A percentile compares a stretch with the other conserved stretches of the same genome.
Evolutionary conservation across 2,329 filamentous ascomycete genomes (phyloP).

Genomic region (Colletotrichum destructivum): DNA sequence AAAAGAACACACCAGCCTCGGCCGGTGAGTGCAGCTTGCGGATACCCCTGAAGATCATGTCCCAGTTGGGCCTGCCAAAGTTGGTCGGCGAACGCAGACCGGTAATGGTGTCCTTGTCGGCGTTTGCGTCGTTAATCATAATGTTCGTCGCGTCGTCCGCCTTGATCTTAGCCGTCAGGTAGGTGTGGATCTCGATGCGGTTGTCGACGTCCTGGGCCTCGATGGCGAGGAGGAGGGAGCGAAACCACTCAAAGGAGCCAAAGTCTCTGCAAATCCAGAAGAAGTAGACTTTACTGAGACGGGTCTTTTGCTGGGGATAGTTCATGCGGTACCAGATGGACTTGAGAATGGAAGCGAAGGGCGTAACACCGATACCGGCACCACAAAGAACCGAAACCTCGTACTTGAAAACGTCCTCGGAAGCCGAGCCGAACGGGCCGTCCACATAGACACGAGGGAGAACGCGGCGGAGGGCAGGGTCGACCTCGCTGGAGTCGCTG

Average conservation of each 20-base stretch:
- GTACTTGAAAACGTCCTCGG: constrained; percentile 92
- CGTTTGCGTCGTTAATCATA: constrained; percentile 92
- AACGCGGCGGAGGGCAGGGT: constrained; percentile 80
- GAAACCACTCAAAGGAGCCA: constrained; percentile 91
- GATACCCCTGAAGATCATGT: constrained; percentile 89
- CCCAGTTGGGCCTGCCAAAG: constrained; percentile 90
- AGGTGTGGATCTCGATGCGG: constrained; percentile 91
- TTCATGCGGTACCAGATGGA: constrained; percentile 96
- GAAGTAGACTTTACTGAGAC: constrained; percentile 90
- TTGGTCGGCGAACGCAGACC: constrained; percentile 87
- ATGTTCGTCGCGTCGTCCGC: constrained; percentile 89
- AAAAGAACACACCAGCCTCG: constrained; percentile 87
- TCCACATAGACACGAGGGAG: constrained; percentile 87
- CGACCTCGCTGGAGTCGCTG: constrained; percentile 71
- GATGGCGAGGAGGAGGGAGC: constrained; percentile 85
- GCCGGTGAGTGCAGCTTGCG: constrained; percentile 82
- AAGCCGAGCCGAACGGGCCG: constrained; percentile 88
- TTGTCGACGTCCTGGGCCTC: constrained; percentile 88
- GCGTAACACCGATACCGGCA: constrained; percentile 88
- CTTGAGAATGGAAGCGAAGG: constrained; percentile 89
- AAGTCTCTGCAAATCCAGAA: constrained; percentile 95
- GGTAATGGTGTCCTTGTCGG: constrained; percentile 87
- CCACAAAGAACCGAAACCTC: constrained; percentile 85
- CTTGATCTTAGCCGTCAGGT: constrained; percentile 90
- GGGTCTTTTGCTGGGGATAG: constrained; percentile 84